Conservation (phyloP, 805 yeast genomes). For the Debaryomyces tyrocola region DNA sequence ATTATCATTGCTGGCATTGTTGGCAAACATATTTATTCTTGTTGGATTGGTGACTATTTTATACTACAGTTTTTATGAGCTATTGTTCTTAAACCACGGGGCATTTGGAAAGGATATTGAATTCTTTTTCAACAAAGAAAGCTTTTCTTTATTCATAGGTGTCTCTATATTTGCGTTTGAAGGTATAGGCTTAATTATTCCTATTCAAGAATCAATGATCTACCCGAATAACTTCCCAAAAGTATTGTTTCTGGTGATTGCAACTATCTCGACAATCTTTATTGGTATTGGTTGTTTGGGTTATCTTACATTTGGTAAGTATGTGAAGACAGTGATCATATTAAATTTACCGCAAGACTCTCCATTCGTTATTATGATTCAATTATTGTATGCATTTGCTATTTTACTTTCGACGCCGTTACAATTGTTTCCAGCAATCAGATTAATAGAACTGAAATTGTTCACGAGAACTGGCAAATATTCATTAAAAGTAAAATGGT, state of each 20-base stretch:
- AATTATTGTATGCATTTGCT: constrained; percentile 71
- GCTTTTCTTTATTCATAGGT: constrained; percentile 74
- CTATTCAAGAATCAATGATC: constrained; percentile 79
- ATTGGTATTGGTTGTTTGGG: constrained; percentile 67
- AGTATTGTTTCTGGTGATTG: constrained; percentile 60
- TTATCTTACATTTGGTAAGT: constrained; percentile 65
- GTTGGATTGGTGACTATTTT: constrained; percentile 65
- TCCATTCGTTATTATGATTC: constrained; percentile 61
- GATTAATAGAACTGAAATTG: constrained; percentile 64
- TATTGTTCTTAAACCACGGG: constrained; percentile 40
- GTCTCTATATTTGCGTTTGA: constrained; percentile 88
- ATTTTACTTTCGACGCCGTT: constrained; percentile 78
- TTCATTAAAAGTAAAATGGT: constrained; percentile 58
- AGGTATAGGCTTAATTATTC: constrained; percentile 80
- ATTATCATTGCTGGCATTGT: constrained; percentile 65
- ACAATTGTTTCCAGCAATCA: constrained; percentile 76
- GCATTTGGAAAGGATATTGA: constrained; percentile 49
- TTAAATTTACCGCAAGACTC: constrained; percentile 70
- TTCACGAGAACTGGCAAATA: constrained; percentile 61
- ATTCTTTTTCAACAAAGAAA: constrained; percentile 49
- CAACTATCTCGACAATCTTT: constrained; percentile 62
- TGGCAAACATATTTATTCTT: constrained; percentile 71
- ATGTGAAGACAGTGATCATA: constrained; percentile 66
- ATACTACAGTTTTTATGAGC: constrained; percentile 50
- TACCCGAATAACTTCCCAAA: constrained; percentile 71